Conservation (phyloP, 1,139 yeast genomes). For the Groenewaldozyma auringiensis region DNA sequence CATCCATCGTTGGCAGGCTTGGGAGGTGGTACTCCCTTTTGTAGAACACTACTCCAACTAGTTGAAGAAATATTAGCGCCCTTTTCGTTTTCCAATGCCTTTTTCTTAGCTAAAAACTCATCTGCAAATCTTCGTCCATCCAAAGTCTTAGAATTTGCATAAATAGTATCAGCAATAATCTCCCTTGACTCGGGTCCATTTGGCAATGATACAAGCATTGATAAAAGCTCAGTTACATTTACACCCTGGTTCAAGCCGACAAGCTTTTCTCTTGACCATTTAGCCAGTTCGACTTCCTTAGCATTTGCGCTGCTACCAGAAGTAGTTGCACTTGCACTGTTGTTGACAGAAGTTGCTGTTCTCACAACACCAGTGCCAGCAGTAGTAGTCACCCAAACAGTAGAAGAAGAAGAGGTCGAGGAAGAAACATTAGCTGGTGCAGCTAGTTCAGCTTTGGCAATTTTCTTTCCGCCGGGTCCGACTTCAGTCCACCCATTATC, state of each 20-base stretch:
- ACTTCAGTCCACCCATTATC: not conserved
- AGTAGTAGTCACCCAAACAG: slow-evolving; percentile 4
- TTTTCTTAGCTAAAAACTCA: slow-evolving; percentile 77
- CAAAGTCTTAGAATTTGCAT: slow-evolving; percentile 83
- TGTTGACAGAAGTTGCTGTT: slow-evolving; percentile 16
- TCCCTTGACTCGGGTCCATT: slow-evolving; percentile 63
- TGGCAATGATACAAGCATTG: slow-evolving; percentile 76
- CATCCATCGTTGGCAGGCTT: slow-evolving; percentile 61
- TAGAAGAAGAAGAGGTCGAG: slow-evolving; percentile 13
- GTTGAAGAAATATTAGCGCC: not conserved
- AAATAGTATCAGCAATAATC: slow-evolving; percentile 87
- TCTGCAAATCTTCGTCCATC: slow-evolving; percentile 92
- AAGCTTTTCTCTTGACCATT: slow-evolving; percentile 79
- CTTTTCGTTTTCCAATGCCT: slow-evolving; percentile 45
- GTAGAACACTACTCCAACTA: slow-evolving; percentile 45
- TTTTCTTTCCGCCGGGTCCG: slow-evolving; percentile 23
- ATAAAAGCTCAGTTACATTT: slow-evolving; percentile 52
- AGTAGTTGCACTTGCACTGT: slow-evolving; percentile 14
- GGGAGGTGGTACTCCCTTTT: slow-evolving; percentile 52
- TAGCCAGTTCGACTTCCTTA: slow-evolving; percentile 51
- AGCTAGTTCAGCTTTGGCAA: slow-evolving; percentile 19
- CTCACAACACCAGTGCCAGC: slow-evolving; percentile 8
- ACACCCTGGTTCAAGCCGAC: slow-evolving; percentile 64
- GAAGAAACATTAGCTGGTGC: slow-evolving; percentile 6
- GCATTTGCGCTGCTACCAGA: slow-evolving; percentile 8